Base-by-base conservation (phyloP, 805 yeast species). In the Candida piceae region DNA sequence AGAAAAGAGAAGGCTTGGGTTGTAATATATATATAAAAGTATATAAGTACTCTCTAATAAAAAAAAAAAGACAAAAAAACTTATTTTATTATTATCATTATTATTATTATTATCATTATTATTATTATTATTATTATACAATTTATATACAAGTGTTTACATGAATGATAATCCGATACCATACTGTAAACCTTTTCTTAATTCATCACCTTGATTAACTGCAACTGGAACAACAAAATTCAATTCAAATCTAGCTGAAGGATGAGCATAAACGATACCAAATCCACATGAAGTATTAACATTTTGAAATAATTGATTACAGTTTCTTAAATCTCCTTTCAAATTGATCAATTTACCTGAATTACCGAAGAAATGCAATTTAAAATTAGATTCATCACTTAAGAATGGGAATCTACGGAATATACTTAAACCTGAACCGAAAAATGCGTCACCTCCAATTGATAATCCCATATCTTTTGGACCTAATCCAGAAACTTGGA, bases 141-240 rank as follows among this genome's bases (percentile, higher is more conserved):
- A n/a, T n/a, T n/a, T n/a, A n/a, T n/a, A n/a, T n/a, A 17, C 10
- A 23, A 4, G 18, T 11, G 15, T 29, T 33, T 60, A 75, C 65
- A 75, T 63, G 48, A 75, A 76, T 9, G 78, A 69, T n/a, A 74
- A 57, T 1, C 81, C 81, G 30, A 76, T 70, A 9, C 81, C 81
- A 53, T 73, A 75, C 47, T 76, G 80, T 8, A 76, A 42, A 0
- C 81, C 81, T 46, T 71, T 74, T 34, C 80, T 51, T 5, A 64
- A 46, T 19, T 61, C 62, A 45, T 75, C 81, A 10, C 68, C 58
- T n/a, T 60, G 58, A 46, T 67, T 69, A 1, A 60, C 63, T 3
- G 63, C 48, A 19, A 75, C 40, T 0, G 81, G 81, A 17, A 76
- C 48, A 4, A 68, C 77, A 49, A 74, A 71, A 49, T 74, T 76